These are phyloP conservation scores for Plasmopara viticola DNA, from an alignment of 352 stramenopile species.

Conservation along the genomic window DNA sequence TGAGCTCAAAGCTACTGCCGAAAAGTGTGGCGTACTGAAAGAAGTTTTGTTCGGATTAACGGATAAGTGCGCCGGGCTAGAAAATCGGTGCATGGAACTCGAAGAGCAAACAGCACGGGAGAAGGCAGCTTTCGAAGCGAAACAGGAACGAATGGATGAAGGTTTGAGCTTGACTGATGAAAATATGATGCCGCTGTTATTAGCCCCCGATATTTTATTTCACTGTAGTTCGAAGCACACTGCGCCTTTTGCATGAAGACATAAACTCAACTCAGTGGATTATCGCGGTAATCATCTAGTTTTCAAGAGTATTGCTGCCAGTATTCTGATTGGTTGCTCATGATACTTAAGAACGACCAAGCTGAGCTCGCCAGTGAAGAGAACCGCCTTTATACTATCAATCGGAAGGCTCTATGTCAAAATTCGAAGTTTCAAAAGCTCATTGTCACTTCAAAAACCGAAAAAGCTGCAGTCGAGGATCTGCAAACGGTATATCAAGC, in stretches of 20 bases:
- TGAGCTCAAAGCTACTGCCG: conserved; percentile 21
- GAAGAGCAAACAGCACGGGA: conserved; percentile 18
- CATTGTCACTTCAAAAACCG: conserved; percentile 4
- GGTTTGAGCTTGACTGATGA: conserved; percentile 10
- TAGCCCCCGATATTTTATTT: conserved; percentile 1
- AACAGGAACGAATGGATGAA: conserved; percentile 18
- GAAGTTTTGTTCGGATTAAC: conserved; percentile 17
- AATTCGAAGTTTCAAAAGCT: conserved; percentile 6
- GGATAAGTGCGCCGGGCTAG: conserved; percentile 20
- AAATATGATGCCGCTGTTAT: background rate
- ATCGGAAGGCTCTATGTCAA: conserved; percentile 18
- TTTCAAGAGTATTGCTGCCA: background rate
- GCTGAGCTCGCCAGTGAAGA: conserved; percentile 16
- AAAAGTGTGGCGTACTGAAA: conserved; percentile 26
- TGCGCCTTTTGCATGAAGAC: conserved; percentile 23
- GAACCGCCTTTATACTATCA: conserved; percentile 15
- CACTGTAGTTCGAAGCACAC: conserved; percentile 14
- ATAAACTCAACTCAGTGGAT: conserved; percentile 26
- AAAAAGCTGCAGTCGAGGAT: conserved; percentile 17
- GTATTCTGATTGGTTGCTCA: background rate
- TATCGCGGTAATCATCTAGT: conserved; percentile 14
- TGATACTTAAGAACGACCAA: conserved; percentile 13
- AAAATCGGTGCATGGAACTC: conserved; percentile 20
- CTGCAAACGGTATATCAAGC: conserved; percentile 12
- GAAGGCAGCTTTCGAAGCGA: conserved; percentile 4